Evolutionary conservation across 2,329 filamentous ascomycete genomes (phyloP).

Genomic region (Plectosphaerella plurivora): DNA sequence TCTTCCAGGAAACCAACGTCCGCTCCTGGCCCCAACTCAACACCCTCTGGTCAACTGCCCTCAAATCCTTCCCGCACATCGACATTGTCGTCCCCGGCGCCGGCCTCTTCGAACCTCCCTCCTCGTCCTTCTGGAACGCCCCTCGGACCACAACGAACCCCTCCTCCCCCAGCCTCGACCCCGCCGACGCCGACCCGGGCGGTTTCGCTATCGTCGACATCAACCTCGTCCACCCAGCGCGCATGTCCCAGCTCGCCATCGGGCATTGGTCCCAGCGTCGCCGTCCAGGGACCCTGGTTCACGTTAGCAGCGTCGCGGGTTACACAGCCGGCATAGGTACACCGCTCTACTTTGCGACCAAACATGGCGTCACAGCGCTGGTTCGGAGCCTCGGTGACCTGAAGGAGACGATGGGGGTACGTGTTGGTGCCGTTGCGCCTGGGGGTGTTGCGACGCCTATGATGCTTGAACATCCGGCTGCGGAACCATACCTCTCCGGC

Average conservation of each 20-base stretch:
- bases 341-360: conserved; percentile 31
- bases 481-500: conserved; percentile 18
- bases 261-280: conserved; percentile 27
- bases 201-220: conserved; percentile 29
- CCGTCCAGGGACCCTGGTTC: conserved; percentile 22
- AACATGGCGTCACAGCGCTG: conserved; percentile 31
- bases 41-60: conserved; percentile 21
- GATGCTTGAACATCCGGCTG: conserved; percentile 25
- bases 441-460: conserved; percentile 27
- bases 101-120: conserved; percentile 30
- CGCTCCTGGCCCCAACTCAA: conserved; percentile 28
- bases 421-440: conserved; percentile 26
- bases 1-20: conserved; percentile 32
- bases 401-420: conserved; percentile 24
- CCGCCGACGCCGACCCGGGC: conserved; percentile 21
- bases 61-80: conserved; percentile 21
- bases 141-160: conserved; percentile 23
- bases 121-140: conserved; percentile 29
- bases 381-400: conserved; percentile 23
- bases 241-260: conserved; percentile 31
- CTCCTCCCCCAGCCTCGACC: conserved; percentile 18
- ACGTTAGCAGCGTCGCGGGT: conserved; percentile 28
- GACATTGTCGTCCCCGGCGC: conserved; percentile 33
- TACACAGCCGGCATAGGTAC: conserved; percentile 21
- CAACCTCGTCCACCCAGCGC: conserved; percentile 31